Percentiles rank a stretch among this genome's conserved stretches.
These are phyloP conservation scores for Auriscalpium orientale DNA, from an alignment of 768 basidiomycete genomes.

Conservation along the genomic window DNA sequence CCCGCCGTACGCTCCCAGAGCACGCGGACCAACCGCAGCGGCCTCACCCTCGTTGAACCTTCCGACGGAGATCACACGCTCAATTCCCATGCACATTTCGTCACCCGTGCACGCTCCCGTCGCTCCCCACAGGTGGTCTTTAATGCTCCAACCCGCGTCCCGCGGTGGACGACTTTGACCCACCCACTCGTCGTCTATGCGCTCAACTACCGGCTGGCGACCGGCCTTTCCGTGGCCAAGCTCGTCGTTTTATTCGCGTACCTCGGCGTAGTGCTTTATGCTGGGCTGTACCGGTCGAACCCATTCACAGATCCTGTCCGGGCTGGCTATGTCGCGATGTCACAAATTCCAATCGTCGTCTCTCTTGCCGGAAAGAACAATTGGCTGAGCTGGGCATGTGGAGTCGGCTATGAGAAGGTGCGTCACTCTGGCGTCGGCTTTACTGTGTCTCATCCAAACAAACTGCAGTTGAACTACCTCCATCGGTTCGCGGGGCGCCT, in stretches of 20 bases:
- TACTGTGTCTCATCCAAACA: neutral
- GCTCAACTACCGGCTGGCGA: conserved; percentile 26
- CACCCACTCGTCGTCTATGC: conserved; percentile 25
- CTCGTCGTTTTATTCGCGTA: conserved; percentile 30
- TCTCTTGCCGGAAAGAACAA: conserved; percentile 45
- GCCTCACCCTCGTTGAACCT: neutral
- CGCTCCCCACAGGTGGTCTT: neutral
- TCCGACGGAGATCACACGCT: neutral
- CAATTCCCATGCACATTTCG: neutral
- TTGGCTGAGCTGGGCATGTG: conserved; percentile 30
- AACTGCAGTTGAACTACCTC: conserved; percentile 40
- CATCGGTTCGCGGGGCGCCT: conserved; percentile 46
- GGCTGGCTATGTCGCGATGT: conserved; percentile 30
- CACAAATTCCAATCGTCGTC: conserved; percentile 39
- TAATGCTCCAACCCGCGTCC: conserved; percentile 26
- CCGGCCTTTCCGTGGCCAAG: conserved; percentile 32
- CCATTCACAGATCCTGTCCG: conserved; percentile 29
- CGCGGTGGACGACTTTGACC: conserved; percentile 28
- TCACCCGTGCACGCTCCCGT: neutral
- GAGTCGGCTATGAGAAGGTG: conserved; percentile 42
- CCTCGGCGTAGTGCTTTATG: conserved; percentile 27
- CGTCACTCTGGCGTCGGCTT: conserved; percentile 3
- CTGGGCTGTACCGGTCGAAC: conserved; percentile 26
- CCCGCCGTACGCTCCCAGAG: neutral
- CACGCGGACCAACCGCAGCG: neutral